Evolutionary conservation across 2,329 filamentous ascomycete species (phyloP).

Genomic region (Diaporthe aspalathi): DNA sequence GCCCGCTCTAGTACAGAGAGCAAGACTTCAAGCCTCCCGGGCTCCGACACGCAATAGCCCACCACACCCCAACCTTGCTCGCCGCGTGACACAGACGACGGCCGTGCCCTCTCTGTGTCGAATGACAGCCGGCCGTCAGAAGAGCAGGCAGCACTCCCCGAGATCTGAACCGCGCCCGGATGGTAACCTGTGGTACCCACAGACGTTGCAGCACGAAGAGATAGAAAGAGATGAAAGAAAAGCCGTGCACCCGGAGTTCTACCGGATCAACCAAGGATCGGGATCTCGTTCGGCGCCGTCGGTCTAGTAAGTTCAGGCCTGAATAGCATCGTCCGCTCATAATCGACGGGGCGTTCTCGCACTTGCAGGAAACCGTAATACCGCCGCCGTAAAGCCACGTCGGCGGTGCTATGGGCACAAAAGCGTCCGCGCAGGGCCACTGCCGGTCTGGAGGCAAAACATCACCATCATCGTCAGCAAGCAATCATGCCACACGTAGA

Average conservation of each 20-base stretch:
- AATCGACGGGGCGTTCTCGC: not conserved
- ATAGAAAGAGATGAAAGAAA: not conserved
- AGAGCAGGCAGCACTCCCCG: slow-evolving; percentile 12
- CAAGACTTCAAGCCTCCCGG: slow-evolving; percentile 6
- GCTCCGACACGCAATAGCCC: not conserved
- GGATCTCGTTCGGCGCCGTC: slow-evolving; percentile 10
- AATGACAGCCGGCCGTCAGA: slow-evolving; percentile 21
- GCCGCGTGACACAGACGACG: not conserved
- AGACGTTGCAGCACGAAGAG: not conserved
- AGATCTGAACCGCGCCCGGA: slow-evolving; percentile 11
- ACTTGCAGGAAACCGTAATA: slow-evolving; percentile 12
- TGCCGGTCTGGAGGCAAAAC: slow-evolving; percentile 5
- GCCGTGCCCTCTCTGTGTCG: slow-evolving; percentile 5
- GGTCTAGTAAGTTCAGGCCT: not conserved
- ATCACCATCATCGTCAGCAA: not conserved
- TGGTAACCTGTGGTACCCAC: slow-evolving; percentile 13
- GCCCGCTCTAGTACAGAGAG: not conserved
- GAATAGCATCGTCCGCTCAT: not conserved
- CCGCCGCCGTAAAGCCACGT: slow-evolving; percentile 32
- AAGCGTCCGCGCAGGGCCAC: slow-evolving; percentile 50
- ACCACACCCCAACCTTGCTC: slow-evolving; percentile 8
- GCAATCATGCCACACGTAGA: slow-evolving; percentile 32
- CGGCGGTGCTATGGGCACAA: slow-evolving; percentile 48
- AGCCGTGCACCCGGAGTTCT: slow-evolving; percentile 18
- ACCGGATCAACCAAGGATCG: slow-evolving; percentile 8